Evolutionary conservation across 495 filamentous ascomycete genomes (phyloP), one percentile per base, ranked within the genome.

Genomic region (Tuber melanosporum): DNA sequence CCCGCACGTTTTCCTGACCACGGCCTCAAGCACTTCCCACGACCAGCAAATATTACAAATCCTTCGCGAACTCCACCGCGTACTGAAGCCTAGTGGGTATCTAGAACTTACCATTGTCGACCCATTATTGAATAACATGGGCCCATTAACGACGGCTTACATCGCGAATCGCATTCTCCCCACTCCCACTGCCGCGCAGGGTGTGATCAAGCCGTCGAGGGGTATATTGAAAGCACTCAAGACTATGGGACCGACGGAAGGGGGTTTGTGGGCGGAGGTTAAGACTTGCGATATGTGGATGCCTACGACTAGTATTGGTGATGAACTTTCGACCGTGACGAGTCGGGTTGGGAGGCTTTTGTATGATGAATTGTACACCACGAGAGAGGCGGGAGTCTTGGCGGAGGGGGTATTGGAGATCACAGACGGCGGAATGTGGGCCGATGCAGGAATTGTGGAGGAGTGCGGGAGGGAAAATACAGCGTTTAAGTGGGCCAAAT

Each of bases 241-340:
- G 19, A 62, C 76, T 22, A 44, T 80, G 39, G 74, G 71, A 22
- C 19, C 70, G 12, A 32, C 47, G 0, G 26, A 46, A 32, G 62
- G 9, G 20, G 75, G 46, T 5, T 69, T 79, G 8, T 83, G 81
- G 32, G 39, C 43, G 41, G 82, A 83, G 52, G 78, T 83, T 71
- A 76, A 80, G 36, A 79, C 80, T 73, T 84, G 83, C 41, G 79
- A 80, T 80, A 77, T 83, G 74, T 83, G 82, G 82, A 83, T 83
- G 82, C 82, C 82, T 5, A 83, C 82, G 4, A 81, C 77, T 12
- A 78, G 75, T 39, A 81, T 82, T 36, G 82, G 82, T 0, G 82
- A 83, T 72, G 82, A 83, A 46, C 77, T 83, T 17, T 80, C 76
- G 49, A 80, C 82, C 36, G 82, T 83, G 44, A 83, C 82, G 1